Evolutionary conservation across 2,329 filamentous ascomycete species (phyloP).

Genomic region (Fusarium oxysporum): DNA sequence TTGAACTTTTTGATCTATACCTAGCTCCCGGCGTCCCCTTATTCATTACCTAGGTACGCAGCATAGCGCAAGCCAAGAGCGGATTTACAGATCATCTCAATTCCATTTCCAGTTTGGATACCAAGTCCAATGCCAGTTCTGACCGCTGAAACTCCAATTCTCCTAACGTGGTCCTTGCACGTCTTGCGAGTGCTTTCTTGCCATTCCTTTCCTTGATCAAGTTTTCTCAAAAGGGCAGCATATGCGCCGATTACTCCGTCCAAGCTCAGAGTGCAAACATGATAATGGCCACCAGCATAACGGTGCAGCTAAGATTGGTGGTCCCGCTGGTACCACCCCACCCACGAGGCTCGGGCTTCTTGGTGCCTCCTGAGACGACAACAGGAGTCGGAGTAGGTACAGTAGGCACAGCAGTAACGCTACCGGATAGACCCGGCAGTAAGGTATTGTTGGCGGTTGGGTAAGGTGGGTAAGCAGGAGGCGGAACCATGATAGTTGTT

Average conservation of each 20-base stretch:
- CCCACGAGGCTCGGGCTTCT: conserved; percentile 48
- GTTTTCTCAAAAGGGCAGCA: neutral
- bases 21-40: conserved; percentile 35
- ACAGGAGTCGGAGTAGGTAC: conserved; percentile 46
- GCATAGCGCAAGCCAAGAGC: conserved; percentile 39
- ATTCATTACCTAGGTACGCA: conserved; percentile 44
- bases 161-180: conserved; percentile 13
- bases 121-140: conserved; percentile 34
- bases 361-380: conserved; percentile 49
- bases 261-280: conserved; percentile 49
- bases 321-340: conserved; percentile 47
- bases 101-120: conserved; percentile 42
- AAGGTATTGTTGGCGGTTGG: conserved; percentile 48
- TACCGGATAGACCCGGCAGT: conserved; percentile 40
- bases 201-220: neutral
- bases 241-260: neutral
- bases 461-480: conserved; percentile 45
- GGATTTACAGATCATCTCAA: conserved; percentile 27
- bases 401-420: conserved; percentile 37
- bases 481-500: conserved; percentile 49
- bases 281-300: conserved; percentile 52
- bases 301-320: conserved; percentile 50
- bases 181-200: conserved; percentile 9
- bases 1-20: conserved; percentile 33
- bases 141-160: conserved; percentile 33